Percentiles rank a stretch among this genome's conserved stretches.
These are phyloP conservation scores for Rhizophlyctis rosea DNA, from an alignment of 192 early-diverging fungal species.

Conservation along the genomic window DNA sequence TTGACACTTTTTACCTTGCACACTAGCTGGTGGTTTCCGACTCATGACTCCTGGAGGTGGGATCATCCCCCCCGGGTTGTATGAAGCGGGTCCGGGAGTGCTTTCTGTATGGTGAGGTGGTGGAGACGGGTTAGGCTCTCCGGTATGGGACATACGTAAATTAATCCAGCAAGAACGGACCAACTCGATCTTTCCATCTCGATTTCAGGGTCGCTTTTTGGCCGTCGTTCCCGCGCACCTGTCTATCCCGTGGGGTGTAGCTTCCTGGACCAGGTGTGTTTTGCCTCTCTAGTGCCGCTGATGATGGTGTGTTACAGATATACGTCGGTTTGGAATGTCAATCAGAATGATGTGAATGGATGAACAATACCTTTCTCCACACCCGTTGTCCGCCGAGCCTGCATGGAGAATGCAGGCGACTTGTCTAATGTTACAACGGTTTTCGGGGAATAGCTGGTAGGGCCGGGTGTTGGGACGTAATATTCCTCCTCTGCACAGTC, in stretches of 20 bases:
- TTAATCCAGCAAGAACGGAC: conserved; percentile 1
- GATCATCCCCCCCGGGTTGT: conserved; percentile 24
- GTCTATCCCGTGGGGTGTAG: conserved; percentile 50
- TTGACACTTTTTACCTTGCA: conserved; percentile 14
- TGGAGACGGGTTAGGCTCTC: not conserved
- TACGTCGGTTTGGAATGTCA: not conserved
- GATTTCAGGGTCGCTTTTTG: conserved; percentile 49
- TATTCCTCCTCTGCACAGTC: conserved; percentile 22
- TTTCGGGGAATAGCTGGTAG: conserved; percentile 40
- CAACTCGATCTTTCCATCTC: conserved; percentile 17
- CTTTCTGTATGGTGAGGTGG: conserved; percentile 7
- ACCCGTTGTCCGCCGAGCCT: conserved; percentile 17
- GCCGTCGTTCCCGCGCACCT: conserved; percentile 44
- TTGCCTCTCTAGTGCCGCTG: conserved; percentile 6
- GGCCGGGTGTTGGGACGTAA: conserved; percentile 29
- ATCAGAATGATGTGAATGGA: not conserved
- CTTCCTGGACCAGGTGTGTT: conserved; percentile 44
- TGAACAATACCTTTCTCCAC: conserved; percentile 5
- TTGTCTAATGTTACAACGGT: conserved; percentile 17
- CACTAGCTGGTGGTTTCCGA: conserved; percentile 8
- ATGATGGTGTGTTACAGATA: not conserved
- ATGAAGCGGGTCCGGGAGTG: conserved; percentile 53
- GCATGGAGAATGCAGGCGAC: conserved; percentile 34
- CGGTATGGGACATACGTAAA: not conserved
- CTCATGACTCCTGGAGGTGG: conserved; percentile 29